phyloP scores from a whole-genome alignment of 306 rosid species.

The Carpinus viminea region DNA sequence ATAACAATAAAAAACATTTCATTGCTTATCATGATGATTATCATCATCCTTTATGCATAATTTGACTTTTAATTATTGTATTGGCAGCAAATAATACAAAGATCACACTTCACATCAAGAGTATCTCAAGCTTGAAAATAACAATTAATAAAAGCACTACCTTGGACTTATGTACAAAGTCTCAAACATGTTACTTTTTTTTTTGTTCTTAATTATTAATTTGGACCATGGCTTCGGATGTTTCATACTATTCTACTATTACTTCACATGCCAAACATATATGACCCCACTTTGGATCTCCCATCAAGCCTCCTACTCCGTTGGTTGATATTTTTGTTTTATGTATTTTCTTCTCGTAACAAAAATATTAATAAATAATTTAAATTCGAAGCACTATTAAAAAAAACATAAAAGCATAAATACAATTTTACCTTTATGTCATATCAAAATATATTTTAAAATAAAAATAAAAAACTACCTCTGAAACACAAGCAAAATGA shows the following conservation, averaged over 20 bases:
- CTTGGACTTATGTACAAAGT: background rate
- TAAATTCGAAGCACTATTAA: too few relatives aligned
- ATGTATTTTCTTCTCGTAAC: too few relatives aligned
- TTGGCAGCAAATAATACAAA: background rate
- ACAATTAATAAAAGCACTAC: background rate
- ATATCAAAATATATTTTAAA: too few relatives aligned
- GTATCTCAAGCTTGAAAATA: background rate
- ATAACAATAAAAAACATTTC: too few relatives aligned
- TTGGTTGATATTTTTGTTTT: too few relatives aligned
- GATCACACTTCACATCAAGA: background rate
- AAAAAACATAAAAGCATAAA: too few relatives aligned
- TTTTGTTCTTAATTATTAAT: background rate
- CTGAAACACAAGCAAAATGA: too few relatives aligned
- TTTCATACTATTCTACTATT: background rate
- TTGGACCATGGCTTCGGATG: background rate
- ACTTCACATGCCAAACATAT: background rate
- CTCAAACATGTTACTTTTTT: background rate
- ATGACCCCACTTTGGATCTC: background rate
- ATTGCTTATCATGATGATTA: constrained; percentile 2
- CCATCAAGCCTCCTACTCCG: too few relatives aligned
- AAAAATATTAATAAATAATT: too few relatives aligned
- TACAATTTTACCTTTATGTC: too few relatives aligned
- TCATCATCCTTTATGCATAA: background rate
- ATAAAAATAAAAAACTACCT: too few relatives aligned
- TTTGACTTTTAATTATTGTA: background rate